A percentile compares a stretch with the other conserved stretches of the same genome.
Conservation (phyloP, 345 rosid genomes). For the Corymbia maculata region DNA sequence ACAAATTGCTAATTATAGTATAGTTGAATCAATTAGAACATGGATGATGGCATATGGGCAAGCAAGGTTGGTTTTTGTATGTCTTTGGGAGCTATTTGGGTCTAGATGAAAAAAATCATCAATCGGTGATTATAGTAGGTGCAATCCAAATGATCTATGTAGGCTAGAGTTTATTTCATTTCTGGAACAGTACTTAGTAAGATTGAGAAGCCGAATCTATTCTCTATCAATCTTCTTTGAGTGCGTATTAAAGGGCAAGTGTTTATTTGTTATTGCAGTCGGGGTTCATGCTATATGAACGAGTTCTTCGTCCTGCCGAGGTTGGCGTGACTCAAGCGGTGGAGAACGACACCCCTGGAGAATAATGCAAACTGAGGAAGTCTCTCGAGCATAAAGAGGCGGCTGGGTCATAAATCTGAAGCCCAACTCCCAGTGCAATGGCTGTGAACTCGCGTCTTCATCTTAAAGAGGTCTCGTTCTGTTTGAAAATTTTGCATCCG, state of each 20-base stretch:
- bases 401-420: neutral
- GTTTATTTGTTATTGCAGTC: slow-evolving; percentile 26
- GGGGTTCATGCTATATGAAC: slow-evolving; percentile 64
- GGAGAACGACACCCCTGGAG: slow-evolving; percentile 6
- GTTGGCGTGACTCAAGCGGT: slow-evolving; percentile 71
- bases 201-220: neutral
- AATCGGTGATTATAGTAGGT: neutral
- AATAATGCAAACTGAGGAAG: slow-evolving; percentile 8
- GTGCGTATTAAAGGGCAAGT: neutral
- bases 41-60: neutral
- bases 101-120: neutral
- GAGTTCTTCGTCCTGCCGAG: slow-evolving; percentile 87
- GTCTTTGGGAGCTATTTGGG: neutral
- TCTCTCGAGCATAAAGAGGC: neutral
- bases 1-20: neutral
- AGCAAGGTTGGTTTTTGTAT: neutral
- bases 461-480: neutral
- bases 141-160: neutral
- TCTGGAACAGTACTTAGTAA: neutral
- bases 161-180: neutral
- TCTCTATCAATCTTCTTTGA: neutral
- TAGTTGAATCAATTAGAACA: neutral
- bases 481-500: slow-evolving; percentile 4
- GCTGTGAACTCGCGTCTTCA: neutral
- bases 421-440: neutral